Evolutionary conservation across 169 alveolate genomes (phyloP).

Genomic region (Toxoplasma gondii): DNA sequence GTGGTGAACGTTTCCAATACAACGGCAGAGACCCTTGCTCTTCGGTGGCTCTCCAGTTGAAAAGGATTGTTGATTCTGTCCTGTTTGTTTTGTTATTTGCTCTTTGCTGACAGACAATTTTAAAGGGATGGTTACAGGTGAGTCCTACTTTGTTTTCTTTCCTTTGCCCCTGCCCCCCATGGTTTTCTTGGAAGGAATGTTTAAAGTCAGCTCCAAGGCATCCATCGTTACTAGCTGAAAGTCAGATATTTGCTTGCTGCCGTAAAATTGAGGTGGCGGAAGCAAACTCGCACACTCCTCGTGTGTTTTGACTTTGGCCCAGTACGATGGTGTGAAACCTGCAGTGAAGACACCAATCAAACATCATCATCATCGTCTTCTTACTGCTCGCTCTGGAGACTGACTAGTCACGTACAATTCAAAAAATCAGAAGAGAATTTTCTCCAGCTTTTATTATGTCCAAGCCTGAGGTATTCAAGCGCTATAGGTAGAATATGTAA

Average conservation of each 20-base stretch:
- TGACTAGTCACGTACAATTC: no score
- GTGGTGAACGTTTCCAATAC: no score
- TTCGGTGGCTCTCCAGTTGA: no score
- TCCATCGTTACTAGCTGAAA: slow-evolving; percentile 61
- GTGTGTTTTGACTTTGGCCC: slow-evolving; percentile 44
- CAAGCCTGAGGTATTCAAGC: neutral
- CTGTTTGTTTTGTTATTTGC: no score
- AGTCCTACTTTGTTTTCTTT: neutral
- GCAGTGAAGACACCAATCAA: neutral
- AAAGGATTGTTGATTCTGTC: no score
- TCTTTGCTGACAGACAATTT: no score
- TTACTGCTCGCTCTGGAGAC: no score
- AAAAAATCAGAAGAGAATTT: neutral
- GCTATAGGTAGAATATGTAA: neutral
- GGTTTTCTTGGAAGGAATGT: slow-evolving; percentile 33
- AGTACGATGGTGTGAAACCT: slow-evolving; percentile 58
- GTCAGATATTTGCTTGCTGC: slow-evolving; percentile 40
- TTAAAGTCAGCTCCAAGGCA: slow-evolving; percentile 36
- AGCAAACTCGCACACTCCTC: slow-evolving; percentile 27
- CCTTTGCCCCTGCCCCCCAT: slow-evolving; percentile 35
- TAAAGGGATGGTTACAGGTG: no score
- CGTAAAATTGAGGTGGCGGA: slow-evolving; percentile 49
- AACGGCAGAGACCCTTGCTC: no score
- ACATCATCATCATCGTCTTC: no score
- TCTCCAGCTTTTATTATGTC: neutral